Conservation (phyloP, 768 basidiomycete genomes). For the Suillus alpinus region DNA sequence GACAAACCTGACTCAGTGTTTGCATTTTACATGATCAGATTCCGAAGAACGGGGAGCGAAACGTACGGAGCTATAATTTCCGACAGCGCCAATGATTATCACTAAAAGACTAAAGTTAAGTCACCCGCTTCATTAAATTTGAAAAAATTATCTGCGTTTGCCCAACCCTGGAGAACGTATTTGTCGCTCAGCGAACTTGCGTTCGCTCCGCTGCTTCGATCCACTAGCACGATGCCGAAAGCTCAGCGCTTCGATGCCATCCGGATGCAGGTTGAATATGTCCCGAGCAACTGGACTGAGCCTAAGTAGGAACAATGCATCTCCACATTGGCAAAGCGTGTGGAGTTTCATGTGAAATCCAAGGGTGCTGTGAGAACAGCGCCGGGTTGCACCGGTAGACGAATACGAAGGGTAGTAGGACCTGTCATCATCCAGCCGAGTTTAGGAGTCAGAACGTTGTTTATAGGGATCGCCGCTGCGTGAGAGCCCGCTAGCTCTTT, state of each 20-base stretch:
- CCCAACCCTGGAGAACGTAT: background rate
- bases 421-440: slow-evolving; percentile 1
- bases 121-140: slow-evolving; percentile 1
- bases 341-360: background rate
- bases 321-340: background rate
- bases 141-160: background rate
- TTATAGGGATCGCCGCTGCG: slow-evolving; percentile 3
- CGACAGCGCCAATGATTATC: background rate
- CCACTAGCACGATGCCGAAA: background rate
- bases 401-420: background rate
- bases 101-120: slow-evolving; percentile 8
- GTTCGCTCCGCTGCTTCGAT: background rate
- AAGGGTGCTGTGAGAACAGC: background rate
- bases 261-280: background rate
- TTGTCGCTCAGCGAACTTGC: background rate
- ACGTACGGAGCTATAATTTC: background rate
- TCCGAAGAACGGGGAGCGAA: background rate
- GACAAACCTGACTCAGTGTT: no score
- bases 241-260: background rate
- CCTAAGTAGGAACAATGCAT: background rate
- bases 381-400: background rate
- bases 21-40: background rate
- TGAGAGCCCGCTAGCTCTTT: background rate
- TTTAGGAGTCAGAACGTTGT: slow-evolving; percentile 5
- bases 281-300: background rate